These are phyloP conservation scores for Schoenoplectus triqueter DNA, from an alignment of 202 grass and related monocot genomes.

Conservation along the genomic window DNA sequence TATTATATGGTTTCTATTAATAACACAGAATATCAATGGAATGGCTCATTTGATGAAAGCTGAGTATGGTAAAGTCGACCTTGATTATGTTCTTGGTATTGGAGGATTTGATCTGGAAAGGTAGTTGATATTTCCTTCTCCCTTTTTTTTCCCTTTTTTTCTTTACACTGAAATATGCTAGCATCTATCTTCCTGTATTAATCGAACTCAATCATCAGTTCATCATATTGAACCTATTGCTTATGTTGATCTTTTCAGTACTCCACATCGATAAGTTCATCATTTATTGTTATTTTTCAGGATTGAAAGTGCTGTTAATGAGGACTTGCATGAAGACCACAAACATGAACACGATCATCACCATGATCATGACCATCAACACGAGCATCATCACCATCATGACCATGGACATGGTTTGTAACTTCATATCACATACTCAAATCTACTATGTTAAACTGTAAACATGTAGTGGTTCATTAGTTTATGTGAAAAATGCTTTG, in stretches of 20 bases:
- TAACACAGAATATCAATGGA: constrained; percentile 80
- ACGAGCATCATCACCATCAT: constrained; percentile 63
- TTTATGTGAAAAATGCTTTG: constrained; percentile 9
- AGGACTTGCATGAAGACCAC: constrained; percentile 73
- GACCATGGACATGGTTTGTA: constrained; percentile 67
- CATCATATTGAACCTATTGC: neutral
- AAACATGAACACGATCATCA: constrained; percentile 49
- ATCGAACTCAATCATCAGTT: neutral
- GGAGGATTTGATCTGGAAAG: constrained; percentile 99
- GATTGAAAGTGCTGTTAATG: constrained; percentile 90
- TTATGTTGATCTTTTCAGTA: neutral
- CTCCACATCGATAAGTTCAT: constrained; percentile 30
- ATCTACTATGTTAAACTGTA: constrained; percentile 28
- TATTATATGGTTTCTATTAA: constrained; percentile 5
- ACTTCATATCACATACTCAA: constrained; percentile 31
- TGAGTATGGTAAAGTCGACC: constrained; percentile 88
- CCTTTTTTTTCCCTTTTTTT: neutral
- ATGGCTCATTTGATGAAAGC: constrained; percentile 94
- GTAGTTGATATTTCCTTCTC: constrained; percentile 49
- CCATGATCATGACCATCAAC: constrained; percentile 38
- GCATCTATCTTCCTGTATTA: neutral
- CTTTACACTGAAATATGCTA: neutral
- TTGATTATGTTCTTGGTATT: constrained; percentile 99
- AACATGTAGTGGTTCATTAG: neutral
- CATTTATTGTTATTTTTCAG: constrained; percentile 53